phyloP scores from a whole-genome alignment of 208 protist genomes.

The Wallacemonas sp. region DNA sequence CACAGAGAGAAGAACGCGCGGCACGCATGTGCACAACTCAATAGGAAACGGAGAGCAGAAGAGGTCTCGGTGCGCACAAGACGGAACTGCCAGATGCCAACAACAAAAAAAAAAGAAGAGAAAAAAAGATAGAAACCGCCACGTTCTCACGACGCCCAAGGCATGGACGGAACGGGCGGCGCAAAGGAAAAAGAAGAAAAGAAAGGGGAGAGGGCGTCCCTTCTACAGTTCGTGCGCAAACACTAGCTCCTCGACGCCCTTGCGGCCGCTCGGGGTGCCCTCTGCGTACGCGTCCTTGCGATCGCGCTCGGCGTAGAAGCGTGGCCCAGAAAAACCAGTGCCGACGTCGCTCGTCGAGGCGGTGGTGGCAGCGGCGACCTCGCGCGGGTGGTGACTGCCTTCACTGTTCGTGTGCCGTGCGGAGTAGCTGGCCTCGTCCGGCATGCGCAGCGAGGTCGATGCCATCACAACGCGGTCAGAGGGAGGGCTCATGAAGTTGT shows the following conservation, averaged over 20 bases:
- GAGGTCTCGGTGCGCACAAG: too few relatives aligned
- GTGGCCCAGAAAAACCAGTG: neutral
- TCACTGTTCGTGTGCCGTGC: neutral
- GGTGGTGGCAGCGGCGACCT: neutral
- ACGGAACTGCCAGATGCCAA: too few relatives aligned
- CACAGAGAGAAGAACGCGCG: too few relatives aligned
- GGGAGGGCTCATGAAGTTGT: constrained; percentile 3
- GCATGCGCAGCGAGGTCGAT: neutral
- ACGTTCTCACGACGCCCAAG: too few relatives aligned
- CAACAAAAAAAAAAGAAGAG: neutral
- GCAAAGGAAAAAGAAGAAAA: neutral
- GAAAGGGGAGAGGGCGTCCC: neutral
- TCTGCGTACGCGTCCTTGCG: neutral
- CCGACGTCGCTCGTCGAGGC: neutral
- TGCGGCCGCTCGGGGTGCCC: neutral
- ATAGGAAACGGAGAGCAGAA: too few relatives aligned
- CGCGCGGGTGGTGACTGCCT: neutral
- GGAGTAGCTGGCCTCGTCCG: neutral
- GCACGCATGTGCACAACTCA: too few relatives aligned
- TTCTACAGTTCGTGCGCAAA: constrained; percentile 9
- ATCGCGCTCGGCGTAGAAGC: constrained; percentile 2
- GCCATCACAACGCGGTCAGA: neutral
- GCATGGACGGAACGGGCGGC: too few relatives aligned
- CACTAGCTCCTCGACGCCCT: neutral
- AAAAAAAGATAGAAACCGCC: constrained; percentile 4